Base-by-base conservation (phyloP, 2,329 filamentous ascomycete genomes). In the Neonectria faginata region DNA sequence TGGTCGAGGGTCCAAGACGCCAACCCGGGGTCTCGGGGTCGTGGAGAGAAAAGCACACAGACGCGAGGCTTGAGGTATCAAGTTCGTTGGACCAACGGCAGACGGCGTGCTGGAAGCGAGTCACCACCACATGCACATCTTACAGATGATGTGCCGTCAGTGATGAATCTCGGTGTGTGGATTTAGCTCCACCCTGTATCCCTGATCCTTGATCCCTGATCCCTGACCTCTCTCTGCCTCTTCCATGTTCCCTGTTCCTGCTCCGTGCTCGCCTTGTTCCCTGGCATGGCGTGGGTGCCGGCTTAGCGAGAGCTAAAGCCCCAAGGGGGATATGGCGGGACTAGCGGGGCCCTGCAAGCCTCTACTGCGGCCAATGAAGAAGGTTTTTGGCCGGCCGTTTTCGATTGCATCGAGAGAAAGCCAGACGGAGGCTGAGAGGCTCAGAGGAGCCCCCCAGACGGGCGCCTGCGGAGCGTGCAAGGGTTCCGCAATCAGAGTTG, bases 81-180 rank as follows among this genome's bases (percentile, higher is more conserved):
- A 44, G 16, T 45, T 39, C 48, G 11, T 31, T n/a, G 48, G 48
- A 36, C 48, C 48, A 33, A 33, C 27, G 14, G n/a, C 47, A 22
- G 45, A 48, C 60, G 53, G 14, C 33, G n/a, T 31, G 55, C 14
- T 53, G 29, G 53, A 56, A 57, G 54, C 60, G 55, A 53, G 48
- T 54, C 45, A 39, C 48, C 52, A 55, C 47, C 52, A 55, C 48
- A 62, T 62, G 42, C 39, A 61, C n/a, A 42, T 42, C 39, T 42
- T 33, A 51, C 48, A 51, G n/a, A 51, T 51, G 56, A 67, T 63
- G 45, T 39, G 39, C 59, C 29, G 33, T 58, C 44, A 55, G 42
- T 59, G 44, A 66, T 69, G 65, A 70, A 71, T 72, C 69, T 71
- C 69, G 63, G 67, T 65, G 67, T 67, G 53, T 54, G 60, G 65